These are phyloP conservation scores for Torrubiellomyces zombiae DNA, from an alignment of 2,329 filamentous ascomycete species.

Conservation along the genomic window DNA sequence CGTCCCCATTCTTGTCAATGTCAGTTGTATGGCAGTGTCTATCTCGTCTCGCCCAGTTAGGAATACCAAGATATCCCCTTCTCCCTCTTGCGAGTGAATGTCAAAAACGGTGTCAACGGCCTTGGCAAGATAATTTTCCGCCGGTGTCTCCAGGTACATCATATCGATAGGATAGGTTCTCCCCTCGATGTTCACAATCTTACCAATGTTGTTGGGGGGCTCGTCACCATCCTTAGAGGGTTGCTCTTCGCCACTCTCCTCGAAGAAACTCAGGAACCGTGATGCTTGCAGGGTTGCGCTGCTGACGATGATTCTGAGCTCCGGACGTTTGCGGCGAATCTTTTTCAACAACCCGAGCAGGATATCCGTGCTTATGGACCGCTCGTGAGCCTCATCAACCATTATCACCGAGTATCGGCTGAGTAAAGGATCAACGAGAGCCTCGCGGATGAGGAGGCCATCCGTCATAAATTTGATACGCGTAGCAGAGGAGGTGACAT, in stretches of 20 bases:
- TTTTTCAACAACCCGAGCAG: conserved; percentile 84
- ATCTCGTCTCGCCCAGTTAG: conserved; percentile 90
- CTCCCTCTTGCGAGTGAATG: conserved; percentile 64
- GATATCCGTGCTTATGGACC: conserved; percentile 83
- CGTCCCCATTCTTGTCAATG: conserved; percentile 53
- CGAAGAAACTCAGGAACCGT: conserved; percentile 68
- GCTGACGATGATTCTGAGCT: conserved; percentile 77
- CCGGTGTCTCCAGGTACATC: conserved; percentile 60
- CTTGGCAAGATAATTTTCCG: conserved; percentile 74
- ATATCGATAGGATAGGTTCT: conserved; percentile 79
- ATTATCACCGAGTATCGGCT: conserved; percentile 91
- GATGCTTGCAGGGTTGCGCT: conserved; percentile 89
- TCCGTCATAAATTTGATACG: conserved; percentile 93
- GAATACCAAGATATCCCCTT: conserved; percentile 83
- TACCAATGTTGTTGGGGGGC: conserved; percentile 13
- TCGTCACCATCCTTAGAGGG: conserved; percentile 10
- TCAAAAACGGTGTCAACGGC: conserved; percentile 72
- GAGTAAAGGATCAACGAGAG: conserved; percentile 78
- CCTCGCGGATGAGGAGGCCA: conserved; percentile 78
- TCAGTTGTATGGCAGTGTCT: conserved; percentile 60
- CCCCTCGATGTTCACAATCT: conserved; percentile 72
- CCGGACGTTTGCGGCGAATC: conserved; percentile 61
- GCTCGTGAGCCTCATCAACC: conserved; percentile 93
- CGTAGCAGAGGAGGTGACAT: conserved; percentile 71
- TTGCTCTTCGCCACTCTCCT: conserved; percentile 19